Conservation (phyloP, 129 eudicot species). For the Arctium lappa region DNA sequence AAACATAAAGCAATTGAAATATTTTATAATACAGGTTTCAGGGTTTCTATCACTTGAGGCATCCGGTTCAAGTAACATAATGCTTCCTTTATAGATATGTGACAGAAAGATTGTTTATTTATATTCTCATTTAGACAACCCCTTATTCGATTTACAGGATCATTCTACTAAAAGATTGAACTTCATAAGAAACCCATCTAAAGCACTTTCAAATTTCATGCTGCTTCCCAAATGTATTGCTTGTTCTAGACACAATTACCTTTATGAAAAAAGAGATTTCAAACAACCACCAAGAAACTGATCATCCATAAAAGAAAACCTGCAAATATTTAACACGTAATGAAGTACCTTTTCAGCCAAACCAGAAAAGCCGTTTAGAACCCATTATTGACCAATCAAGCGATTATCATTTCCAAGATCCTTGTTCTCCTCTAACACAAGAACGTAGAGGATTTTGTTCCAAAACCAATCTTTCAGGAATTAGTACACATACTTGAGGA, state of each 20-base stretch:
- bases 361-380: constrained; percentile 96
- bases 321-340: background rate
- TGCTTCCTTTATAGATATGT: background rate
- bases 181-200: background rate
- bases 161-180: background rate
- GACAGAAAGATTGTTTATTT: background rate
- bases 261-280: constrained; percentile 16
- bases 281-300: background rate
- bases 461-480: background rate
- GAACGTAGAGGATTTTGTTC: background rate
- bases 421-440: background rate
- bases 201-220: constrained; percentile 70
- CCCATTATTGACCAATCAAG: constrained; percentile 98
- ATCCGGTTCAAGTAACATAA: background rate
- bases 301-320: background rate
- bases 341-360: constrained; percentile 67
- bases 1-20: background rate
- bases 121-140: background rate
- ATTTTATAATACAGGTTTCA: background rate
- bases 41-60: background rate
- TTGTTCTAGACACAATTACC: constrained; percentile 85
- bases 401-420: too few species aligned
- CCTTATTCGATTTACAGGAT: background rate
- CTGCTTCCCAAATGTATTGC: constrained; percentile 92
- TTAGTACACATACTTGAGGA: background rate